phyloP scores from a whole-genome alignment of 805 yeast species.

The Lachancea sp. region DNA sequence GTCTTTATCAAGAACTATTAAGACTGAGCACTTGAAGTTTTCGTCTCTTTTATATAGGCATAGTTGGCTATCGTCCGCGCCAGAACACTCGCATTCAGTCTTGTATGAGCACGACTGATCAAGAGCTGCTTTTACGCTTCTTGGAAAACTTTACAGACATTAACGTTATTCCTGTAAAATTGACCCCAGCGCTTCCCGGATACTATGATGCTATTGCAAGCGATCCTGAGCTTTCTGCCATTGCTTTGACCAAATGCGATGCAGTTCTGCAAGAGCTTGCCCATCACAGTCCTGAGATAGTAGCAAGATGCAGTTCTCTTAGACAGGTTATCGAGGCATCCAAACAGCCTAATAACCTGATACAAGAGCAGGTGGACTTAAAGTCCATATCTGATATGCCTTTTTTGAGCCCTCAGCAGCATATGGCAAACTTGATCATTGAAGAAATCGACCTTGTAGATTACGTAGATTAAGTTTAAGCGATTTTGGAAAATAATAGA shows the following conservation, averaged over 20 bases:
- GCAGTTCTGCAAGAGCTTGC: conserved; percentile 1
- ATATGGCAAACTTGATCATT: conserved; percentile 8
- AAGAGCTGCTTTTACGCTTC: conserved; percentile 1
- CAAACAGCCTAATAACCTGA: conserved; percentile 7
- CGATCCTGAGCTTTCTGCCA: conserved; percentile 1
- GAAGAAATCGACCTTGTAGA: conserved; percentile 9
- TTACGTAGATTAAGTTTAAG: not conserved
- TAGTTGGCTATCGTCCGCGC: not conserved
- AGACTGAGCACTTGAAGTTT: not conserved
- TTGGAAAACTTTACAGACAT: conserved; percentile 4
- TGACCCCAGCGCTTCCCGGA: conserved; percentile 1
- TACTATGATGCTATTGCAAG: conserved; percentile 6
- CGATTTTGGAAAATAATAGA: not conserved
- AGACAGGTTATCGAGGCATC: not conserved
- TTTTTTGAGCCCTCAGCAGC: conserved; percentile 7
- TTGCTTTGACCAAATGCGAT: conserved; percentile 4
- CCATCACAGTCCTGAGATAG: conserved; percentile 5
- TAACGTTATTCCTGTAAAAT: conserved; percentile 1
- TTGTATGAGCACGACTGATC: not conserved
- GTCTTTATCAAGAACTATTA: no score
- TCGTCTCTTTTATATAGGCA: not conserved
- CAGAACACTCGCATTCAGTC: no score
- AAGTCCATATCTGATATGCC: conserved; percentile 8
- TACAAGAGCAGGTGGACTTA: conserved; percentile 27
- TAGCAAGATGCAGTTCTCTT: conserved; percentile 5